These are phyloP conservation scores for Vitis amurensis DNA, from an alignment of 164 flowering plant genomes.

Conservation along the genomic window DNA sequence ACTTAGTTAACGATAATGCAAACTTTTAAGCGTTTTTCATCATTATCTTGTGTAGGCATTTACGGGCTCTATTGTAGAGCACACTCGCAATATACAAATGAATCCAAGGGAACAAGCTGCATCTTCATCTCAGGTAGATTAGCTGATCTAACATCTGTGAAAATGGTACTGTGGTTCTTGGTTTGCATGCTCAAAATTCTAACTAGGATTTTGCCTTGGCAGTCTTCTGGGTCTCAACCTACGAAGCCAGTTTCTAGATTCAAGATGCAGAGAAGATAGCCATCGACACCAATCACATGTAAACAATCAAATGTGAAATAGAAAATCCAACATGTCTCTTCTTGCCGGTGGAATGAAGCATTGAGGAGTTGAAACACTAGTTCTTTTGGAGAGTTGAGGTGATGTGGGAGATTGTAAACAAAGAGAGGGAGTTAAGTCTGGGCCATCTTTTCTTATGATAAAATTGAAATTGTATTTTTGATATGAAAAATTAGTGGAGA, in stretches of 20 bases:
- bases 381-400: no score
- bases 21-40: not conserved
- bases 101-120: conserved; percentile 18
- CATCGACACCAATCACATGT: not conserved
- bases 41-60: conserved; percentile 56
- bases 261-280: conserved; percentile 74
- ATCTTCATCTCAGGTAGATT: conserved; percentile 45
- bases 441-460: no score
- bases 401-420: no score
- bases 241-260: conserved; percentile 90
- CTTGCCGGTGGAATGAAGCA: no score
- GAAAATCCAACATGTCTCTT: no score
- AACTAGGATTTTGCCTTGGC: conserved; percentile 7
- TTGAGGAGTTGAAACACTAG: no score
- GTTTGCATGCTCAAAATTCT: conserved; percentile 1
- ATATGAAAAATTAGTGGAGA: no score
- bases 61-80: conserved; percentile 79
- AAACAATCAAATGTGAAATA: no score
- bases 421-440: no score
- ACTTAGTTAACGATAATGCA: not conserved
- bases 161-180: not conserved
- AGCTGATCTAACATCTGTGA: not conserved
- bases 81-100: conserved; percentile 29
- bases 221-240: conserved; percentile 42
- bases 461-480: no score